Evolutionary conservation across 805 yeast genomes (phyloP).

Genomic region (Blastobotrys robertii): DNA sequence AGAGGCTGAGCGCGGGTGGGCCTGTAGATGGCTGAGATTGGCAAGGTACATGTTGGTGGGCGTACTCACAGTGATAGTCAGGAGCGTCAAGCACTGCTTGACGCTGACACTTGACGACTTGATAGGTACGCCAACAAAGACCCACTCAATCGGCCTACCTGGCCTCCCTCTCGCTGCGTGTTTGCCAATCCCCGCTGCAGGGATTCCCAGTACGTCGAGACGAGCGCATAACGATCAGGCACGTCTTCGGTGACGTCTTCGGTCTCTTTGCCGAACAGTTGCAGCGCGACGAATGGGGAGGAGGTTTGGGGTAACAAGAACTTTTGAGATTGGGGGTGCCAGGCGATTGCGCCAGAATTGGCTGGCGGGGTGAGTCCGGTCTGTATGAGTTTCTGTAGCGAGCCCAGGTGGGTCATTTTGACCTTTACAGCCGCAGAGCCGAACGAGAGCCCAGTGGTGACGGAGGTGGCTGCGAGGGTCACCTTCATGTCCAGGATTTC

Average conservation of each 20-base stretch:
- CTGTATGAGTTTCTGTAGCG: conserved; percentile 34
- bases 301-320: conserved; percentile 49
- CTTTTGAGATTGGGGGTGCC: conserved; percentile 40
- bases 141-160: too few relatives aligned
- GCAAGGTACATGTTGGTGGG: too few relatives aligned
- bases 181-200: conserved; percentile 12
- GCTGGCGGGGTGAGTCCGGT: conserved; percentile 32
- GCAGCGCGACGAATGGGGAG: conserved; percentile 55
- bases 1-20: too few relatives aligned
- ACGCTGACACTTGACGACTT: too few relatives aligned
- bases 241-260: conserved; percentile 12
- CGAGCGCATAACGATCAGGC: conserved; percentile 18
- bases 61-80: too few relatives aligned
- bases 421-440: conserved; percentile 17
- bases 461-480: conserved; percentile 24
- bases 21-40: too few relatives aligned
- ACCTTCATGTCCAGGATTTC: conserved; percentile 9
- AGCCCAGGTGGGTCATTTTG: conserved; percentile 27
- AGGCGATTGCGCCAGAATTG: conserved; percentile 10
- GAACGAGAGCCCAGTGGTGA: conserved; percentile 24
- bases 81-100: too few relatives aligned
- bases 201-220: conserved; percentile 20
- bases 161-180: too few relatives aligned
- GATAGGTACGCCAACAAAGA: too few relatives aligned
- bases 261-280: conserved; percentile 42